Percentiles rank a stretch among this genome's conserved stretches.
phyloP scores from a whole-genome alignment of 257 asterid species.

The Petunia secreta region DNA sequence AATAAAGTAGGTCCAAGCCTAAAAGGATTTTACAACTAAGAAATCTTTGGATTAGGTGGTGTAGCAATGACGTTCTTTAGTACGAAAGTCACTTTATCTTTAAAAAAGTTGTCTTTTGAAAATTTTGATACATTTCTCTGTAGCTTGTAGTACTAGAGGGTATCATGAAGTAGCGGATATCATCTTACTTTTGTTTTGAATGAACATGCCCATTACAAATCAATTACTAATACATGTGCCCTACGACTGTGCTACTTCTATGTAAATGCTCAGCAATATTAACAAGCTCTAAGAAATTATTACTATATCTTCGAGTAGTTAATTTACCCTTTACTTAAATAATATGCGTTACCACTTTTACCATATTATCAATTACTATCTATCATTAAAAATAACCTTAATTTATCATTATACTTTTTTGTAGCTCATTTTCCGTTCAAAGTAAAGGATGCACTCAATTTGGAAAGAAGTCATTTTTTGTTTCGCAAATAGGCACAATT shows the following conservation, averaged over 20 bases:
- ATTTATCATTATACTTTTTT: too few species aligned
- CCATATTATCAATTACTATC: too few species aligned
- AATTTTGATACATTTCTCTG: not conserved
- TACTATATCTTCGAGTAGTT: too few species aligned
- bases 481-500: too few species aligned
- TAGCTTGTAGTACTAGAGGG: not conserved
- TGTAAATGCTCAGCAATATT: not conserved
- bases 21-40: not conserved
- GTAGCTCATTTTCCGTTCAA: too few species aligned
- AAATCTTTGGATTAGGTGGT: conserved; percentile 8
- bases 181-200: too few species aligned
- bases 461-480: too few species aligned
- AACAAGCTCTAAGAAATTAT: too few species aligned
- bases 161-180: not conserved
- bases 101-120: not conserved
- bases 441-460: too few species aligned
- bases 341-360: too few species aligned
- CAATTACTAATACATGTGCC: not conserved
- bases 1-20: conserved; percentile 7
- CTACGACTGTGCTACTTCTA: not conserved
- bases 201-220: not conserved
- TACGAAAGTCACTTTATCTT: conserved; percentile 8
- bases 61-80: conserved; percentile 10
- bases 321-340: too few species aligned
- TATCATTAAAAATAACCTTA: too few species aligned